These are phyloP conservation scores for Lodderomyces margitis DNA, from an alignment of 1,139 yeast genomes.

Conservation along the genomic window DNA sequence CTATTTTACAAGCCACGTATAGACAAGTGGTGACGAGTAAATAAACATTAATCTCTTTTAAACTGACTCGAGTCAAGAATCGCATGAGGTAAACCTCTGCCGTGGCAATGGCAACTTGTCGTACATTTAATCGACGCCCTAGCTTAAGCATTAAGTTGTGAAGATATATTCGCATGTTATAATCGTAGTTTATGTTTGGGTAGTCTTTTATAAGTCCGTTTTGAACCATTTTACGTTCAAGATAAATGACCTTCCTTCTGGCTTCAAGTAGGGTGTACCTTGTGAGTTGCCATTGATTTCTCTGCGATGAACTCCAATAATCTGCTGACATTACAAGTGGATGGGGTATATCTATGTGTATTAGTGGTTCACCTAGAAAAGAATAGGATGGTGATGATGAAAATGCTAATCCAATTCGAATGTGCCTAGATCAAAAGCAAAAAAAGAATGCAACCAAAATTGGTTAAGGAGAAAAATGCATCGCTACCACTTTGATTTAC, in stretches of 20 bases:
- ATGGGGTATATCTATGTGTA: too few species aligned
- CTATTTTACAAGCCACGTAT: conserved; percentile 89
- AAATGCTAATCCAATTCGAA: too few species aligned
- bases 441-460: too few species aligned
- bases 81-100: conserved; percentile 82
- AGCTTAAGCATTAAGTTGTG: conserved; percentile 69
- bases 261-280: conserved; percentile 40
- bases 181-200: conserved; percentile 51
- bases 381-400: too few species aligned
- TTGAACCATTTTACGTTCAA: conserved; percentile 47
- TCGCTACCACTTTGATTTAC: too few species aligned
- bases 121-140: conserved; percentile 70
- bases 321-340: conserved; percentile 51
- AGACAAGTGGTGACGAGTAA: conserved; percentile 80
- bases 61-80: conserved; percentile 67
- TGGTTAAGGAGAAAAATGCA: too few species aligned
- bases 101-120: conserved; percentile 85
- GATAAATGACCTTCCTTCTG: conserved; percentile 35
- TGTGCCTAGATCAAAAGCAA: too few species aligned
- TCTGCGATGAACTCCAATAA: conserved; percentile 47
- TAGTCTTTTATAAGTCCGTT: conserved; percentile 46
- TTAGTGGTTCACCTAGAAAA: too few species aligned
- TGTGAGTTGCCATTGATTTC: conserved; percentile 44
- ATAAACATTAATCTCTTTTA: conserved; percentile 80
- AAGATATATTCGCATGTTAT: conserved; percentile 63